Conservation (phyloP, 192 early-diverging fungal species). For the Entomortierella parvispora region DNA sequence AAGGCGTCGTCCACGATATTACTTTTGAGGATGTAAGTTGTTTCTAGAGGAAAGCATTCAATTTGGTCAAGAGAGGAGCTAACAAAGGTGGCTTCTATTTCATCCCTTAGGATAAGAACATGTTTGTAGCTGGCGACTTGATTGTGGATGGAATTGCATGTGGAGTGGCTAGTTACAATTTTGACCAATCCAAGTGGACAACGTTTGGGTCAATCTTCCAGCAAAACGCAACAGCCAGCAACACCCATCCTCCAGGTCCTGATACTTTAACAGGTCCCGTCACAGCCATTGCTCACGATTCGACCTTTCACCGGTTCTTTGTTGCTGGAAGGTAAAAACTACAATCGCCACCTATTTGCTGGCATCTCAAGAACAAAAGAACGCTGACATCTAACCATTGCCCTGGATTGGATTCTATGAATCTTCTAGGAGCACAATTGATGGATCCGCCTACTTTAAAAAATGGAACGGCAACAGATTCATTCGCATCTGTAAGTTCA, state of each 20-base stretch:
- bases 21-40: constrained; percentile 39
- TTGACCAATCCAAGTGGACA: constrained; percentile 57
- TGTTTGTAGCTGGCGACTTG: constrained; percentile 56
- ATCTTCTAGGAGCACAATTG: constrained; percentile 4
- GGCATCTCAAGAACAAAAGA: neutral
- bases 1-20: constrained; percentile 47
- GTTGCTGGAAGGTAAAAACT: constrained; percentile 40
- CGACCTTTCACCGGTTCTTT: constrained; percentile 34
- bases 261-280: constrained; percentile 62
- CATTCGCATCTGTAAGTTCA: constrained; percentile 33
- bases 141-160: constrained; percentile 32
- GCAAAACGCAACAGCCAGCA: neutral
- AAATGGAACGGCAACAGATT: constrained; percentile 62
- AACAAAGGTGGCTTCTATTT: too few species aligned
- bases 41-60: too few species aligned
- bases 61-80: too few species aligned
- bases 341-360: neutral
- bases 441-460: constrained; percentile 59
- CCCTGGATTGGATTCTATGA: neutral
- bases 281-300: constrained; percentile 53
- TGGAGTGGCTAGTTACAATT: constrained; percentile 63
- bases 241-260: constrained; percentile 20
- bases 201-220: constrained; percentile 41
- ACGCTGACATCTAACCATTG: neutral
- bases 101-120: constrained; percentile 36